Conservation (phyloP, 768 basidiomycete genomes). For the Hemileccinum rubropunctum region DNA sequence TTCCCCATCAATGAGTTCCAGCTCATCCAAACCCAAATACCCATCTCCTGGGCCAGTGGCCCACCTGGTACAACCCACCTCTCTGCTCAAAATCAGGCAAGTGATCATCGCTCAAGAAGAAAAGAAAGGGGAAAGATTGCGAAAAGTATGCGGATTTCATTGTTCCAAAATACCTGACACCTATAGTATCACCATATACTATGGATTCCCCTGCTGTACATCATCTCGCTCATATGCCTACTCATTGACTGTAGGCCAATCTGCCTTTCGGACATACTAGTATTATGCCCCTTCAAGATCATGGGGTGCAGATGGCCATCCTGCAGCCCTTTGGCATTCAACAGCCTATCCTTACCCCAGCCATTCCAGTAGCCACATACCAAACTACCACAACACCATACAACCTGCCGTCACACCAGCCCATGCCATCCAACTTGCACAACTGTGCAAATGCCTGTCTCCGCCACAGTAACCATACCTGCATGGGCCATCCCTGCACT, state of each 20-base stretch:
- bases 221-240: neutral
- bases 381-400: constrained; percentile 7
- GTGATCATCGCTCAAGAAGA: constrained; percentile 18
- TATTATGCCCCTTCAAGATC: constrained; percentile 34
- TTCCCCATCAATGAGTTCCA: constrained; percentile 31
- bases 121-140: constrained; percentile 12
- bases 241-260: constrained; percentile 23
- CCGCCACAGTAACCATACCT: neutral
- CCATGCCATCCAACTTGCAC: neutral
- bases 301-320: constrained; percentile 21
- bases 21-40: constrained; percentile 17
- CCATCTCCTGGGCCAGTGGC: constrained; percentile 21
- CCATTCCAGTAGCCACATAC: constrained; percentile 22
- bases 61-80: too few relatives aligned
- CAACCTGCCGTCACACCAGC: constrained; percentile 10
- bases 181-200: constrained; percentile 10
- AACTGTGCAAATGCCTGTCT: constrained; percentile 2
- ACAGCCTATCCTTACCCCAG: constrained; percentile 31
- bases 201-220: constrained; percentile 24
- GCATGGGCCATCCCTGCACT: neutral
- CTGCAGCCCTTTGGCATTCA: constrained; percentile 22
- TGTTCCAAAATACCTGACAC: constrained; percentile 13
- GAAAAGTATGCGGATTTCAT: constrained; percentile 20
- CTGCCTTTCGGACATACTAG: constrained; percentile 21
- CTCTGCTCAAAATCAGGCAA: constrained; percentile 5